Evolutionary conservation across 768 basidiomycete genomes (phyloP), one percentile per base, ranked within the genome.

Genomic region (Leccinum subgranulosum): DNA sequence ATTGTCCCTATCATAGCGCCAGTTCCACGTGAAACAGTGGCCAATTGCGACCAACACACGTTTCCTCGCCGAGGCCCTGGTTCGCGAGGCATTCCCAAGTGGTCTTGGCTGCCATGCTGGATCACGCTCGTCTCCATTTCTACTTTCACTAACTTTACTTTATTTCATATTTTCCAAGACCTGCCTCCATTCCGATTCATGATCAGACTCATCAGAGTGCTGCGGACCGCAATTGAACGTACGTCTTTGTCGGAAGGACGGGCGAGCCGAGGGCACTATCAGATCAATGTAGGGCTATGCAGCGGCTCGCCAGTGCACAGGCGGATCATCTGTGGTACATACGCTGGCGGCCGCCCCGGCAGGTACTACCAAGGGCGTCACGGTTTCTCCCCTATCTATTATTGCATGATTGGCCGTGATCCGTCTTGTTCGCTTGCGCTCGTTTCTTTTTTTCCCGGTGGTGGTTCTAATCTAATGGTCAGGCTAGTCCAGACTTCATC

Each of bases 61-160:
- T 51, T 51, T 50, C 31, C 52, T 48, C 56, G n/a, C 33, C 33
- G 2, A 14, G 56, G 14, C 61, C 28, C 3, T 31, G 54, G 53
- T 52, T 63, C 58, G 36, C 53, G 61, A 53, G 50, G 39, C 52
- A 27, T 41, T 41, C 9, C 39, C 39, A 41, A 41, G 39, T 2
- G 39, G 39, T 41, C 39, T 41, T n/a, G 39, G 39, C 39, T 41
- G n/a, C 39, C 39, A 41, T 41, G 36, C 9, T 41, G n/a, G 17
- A n/a, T 41, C 39, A n/a, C n/a, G 39, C 39, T 41, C n/a, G 39
- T 41, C 39, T 41, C 39, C 39, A 41, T 41, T 41, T 41, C 39
- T 10, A 9, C 39, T 41, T 41, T 6, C 3, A 41, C 39, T 10
- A 19, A 41, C 39, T 41, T 39, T n/a, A n/a, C 10, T n/a, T 41